Base-by-base conservation (phyloP, 192 early-diverging fungal genomes). In the Linnemannia schmuckeri region DNA sequence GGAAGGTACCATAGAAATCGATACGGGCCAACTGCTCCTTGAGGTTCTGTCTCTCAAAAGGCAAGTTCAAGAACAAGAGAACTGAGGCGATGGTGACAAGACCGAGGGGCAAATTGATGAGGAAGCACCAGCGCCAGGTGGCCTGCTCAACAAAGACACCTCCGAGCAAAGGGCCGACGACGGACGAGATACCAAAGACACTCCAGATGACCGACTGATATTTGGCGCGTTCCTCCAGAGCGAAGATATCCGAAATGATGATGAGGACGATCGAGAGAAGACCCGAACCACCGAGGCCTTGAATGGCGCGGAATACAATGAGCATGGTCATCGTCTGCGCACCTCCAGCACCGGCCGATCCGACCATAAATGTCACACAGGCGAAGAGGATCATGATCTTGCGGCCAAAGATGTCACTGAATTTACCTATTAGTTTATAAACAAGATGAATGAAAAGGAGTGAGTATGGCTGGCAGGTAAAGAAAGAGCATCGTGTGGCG, bases 381-480 rank as follows among this genome's bases (percentile, higher is more conserved):
- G 96, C 94, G 37, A 93, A 90, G 0, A 97, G 76, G 41, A 98
- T 93, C 22, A 93, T 92, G 30, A 88, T 74, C 78, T 97, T 95
- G 54, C 97, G 92, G 17, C 97, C 97, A 89, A 97, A 95, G 76
- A 98, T 98, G 76, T 99, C 97, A 70, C 95, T 93, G 77, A 74
- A 71, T 97, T 90, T 85, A n/a, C 95, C 66, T 93, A 96, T 47
- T 9, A 49, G 15, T 6, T 70, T 69, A 1, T 17, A 9, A 68
- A 18, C 12, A 61, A 27, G 57, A 24, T 5, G 33, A 22, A 8
- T 27, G 37, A 37, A 41, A 44, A 44, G 17, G 24, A 30, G 37
- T 30, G 20, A 77, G 13, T 35, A 27, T 78, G 9, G 33, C 10
- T n/a, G 10, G n/a, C 24, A 68, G 3, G 20, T 37, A 13, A 33